Conservation (phyloP, 1,284 basidiomycete genomes). For the Chalciporus piperatoides region DNA sequence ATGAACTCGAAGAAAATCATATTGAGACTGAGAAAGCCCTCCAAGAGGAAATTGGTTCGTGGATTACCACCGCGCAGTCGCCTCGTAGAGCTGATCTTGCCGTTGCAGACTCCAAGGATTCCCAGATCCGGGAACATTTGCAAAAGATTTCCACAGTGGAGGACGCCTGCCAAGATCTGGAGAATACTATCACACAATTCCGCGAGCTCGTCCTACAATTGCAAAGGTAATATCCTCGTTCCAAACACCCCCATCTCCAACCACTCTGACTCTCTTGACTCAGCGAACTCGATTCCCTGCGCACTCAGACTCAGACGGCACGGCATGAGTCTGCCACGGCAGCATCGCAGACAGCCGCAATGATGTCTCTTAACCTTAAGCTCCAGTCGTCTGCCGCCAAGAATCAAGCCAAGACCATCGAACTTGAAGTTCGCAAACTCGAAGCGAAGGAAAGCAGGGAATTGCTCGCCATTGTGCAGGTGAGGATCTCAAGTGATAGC, state of each 20-base stretch:
- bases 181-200: constrained; percentile 86
- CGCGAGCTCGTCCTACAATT: constrained; percentile 82
- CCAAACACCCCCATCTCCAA: background rate
- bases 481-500: constrained; percentile 22
- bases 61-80: background rate
- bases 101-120: constrained; percentile 64
- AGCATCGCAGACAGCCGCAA: constrained; percentile 72
- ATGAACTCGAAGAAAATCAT: constrained; percentile 97
- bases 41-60: constrained; percentile 83
- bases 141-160: constrained; percentile 68
- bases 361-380: constrained; percentile 91
- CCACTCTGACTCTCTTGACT: constrained; percentile 3
- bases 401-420: constrained; percentile 84
- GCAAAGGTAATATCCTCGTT: constrained; percentile 56
- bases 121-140: constrained; percentile 63
- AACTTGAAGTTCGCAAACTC: constrained; percentile 80
- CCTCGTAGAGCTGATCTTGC: constrained; percentile 1
- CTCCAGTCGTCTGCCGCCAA: constrained; percentile 86
- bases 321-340: constrained; percentile 77
- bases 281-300: constrained; percentile 81
- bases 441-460: constrained; percentile 81
- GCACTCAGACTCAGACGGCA: constrained; percentile 79
- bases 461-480: constrained; percentile 69
- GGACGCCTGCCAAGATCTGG: constrained; percentile 79
- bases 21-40: constrained; percentile 90